Conservation (phyloP, 257 asterid species). For the Jasminum sambac region DNA sequence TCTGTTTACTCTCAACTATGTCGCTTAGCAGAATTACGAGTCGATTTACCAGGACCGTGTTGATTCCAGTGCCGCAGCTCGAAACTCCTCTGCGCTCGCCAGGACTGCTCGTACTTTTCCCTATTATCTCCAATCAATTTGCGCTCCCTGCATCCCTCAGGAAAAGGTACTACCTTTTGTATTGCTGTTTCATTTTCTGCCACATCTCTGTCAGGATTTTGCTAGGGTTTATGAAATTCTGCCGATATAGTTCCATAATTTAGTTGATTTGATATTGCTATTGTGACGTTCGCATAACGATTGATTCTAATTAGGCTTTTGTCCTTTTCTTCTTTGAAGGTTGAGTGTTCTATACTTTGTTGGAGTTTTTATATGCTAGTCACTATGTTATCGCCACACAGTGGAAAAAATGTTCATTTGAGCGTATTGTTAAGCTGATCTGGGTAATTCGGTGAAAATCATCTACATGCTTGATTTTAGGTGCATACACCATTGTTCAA, state of each 20-base stretch:
- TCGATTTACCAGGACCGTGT: too few species aligned
- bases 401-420: not conserved
- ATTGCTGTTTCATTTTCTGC: not conserved
- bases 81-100: conserved; percentile 35
- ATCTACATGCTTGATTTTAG: not conserved
- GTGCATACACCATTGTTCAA: not conserved
- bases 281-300: not conserved
- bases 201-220: conserved; percentile 29
- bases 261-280: not conserved
- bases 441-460: not conserved
- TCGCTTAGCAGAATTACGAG: too few species aligned
- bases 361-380: not conserved
- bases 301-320: not conserved
- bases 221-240: conserved; percentile 26
- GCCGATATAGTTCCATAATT: not conserved
- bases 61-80: conserved; percentile 51
- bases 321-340: not conserved
- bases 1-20: too few species aligned
- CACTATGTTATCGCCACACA: not conserved
- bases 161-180: conserved; percentile 38
- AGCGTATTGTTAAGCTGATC: not conserved
- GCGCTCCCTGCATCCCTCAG: conserved; percentile 28
- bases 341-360: not conserved
- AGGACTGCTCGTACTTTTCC: conserved; percentile 24
- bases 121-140: conserved; percentile 31